Evolutionary conservation across 176 grass and related monocot genomes (phyloP).

Genomic region (Hyparrhenia diplandra): DNA sequence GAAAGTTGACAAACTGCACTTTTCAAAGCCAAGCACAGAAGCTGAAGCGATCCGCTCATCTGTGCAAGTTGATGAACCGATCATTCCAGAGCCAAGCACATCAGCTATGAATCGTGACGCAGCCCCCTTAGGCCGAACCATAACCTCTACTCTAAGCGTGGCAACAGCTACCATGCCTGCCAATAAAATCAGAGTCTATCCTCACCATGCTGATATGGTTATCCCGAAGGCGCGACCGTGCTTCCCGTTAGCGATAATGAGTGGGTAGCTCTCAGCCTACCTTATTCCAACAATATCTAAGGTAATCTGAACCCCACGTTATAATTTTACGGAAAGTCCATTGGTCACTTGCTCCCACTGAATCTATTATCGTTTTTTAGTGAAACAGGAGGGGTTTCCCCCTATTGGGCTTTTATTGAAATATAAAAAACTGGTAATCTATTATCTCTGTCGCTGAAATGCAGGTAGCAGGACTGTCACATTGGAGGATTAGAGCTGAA

Average conservation of each 20-base stretch:
- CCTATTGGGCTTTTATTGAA: too few relatives aligned
- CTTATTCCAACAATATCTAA: constrained; percentile 34
- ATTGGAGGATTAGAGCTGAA: not conserved
- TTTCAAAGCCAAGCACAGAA: not conserved
- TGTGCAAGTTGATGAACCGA: not conserved
- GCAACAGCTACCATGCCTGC: not conserved
- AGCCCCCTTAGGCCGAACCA: not conserved
- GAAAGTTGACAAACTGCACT: not conserved
- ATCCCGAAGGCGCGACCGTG: constrained; percentile 43
- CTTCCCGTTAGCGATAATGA: constrained; percentile 55
- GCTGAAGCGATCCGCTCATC: not conserved
- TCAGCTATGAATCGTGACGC: not conserved
- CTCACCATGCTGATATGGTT: constrained; percentile 21
- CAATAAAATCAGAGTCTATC: constrained; percentile 48
- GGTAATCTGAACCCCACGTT: constrained; percentile 28
- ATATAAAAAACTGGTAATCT: too few relatives aligned
- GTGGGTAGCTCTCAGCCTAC: constrained; percentile 66
- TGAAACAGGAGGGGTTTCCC: too few relatives aligned
- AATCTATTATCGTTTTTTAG: too few relatives aligned
- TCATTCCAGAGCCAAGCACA: not conserved
- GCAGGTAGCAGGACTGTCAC: not conserved
- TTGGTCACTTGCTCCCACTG: not conserved
- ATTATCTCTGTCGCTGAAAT: not conserved
- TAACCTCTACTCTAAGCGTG: not conserved
- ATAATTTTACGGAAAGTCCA: not conserved